These are phyloP conservation scores for Venturia asperata DNA, from an alignment of 2,329 filamentous ascomycete species.

Conservation along the genomic window DNA sequence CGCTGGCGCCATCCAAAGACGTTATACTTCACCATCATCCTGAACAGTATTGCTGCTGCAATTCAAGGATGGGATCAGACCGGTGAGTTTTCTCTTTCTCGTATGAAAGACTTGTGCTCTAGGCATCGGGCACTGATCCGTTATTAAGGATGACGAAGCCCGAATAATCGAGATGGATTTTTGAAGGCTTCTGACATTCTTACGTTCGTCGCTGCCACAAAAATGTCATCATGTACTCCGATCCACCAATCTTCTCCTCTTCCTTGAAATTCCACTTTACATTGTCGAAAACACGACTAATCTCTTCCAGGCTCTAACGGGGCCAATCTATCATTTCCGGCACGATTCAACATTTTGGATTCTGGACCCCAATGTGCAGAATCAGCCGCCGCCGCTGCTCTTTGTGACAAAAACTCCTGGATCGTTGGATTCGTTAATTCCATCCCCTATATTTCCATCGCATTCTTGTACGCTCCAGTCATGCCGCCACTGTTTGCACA, in stretches of 20 bases:
- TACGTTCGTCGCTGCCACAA: background rate
- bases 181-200: background rate
- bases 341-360: slow-evolving; percentile 45
- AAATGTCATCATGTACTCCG: background rate
- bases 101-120: background rate
- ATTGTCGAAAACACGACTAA: slow-evolving; percentile 21
- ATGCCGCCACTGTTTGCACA: background rate
- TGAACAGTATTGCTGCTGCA: slow-evolving; percentile 63
- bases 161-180: background rate
- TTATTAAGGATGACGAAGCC: background rate
- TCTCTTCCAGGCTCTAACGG: slow-evolving; percentile 41
- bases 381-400: slow-evolving; percentile 9
- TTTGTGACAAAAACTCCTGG: slow-evolving; percentile 26
- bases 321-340: slow-evolving; percentile 52
- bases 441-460: slow-evolving; percentile 23
- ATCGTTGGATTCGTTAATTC: slow-evolving; percentile 27
- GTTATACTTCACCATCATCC: slow-evolving; percentile 59
- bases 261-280: background rate
- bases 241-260: background rate
- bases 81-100: slow-evolving; percentile 29
- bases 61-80: slow-evolving; percentile 63
- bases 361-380: slow-evolving; percentile 18
- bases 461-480: slow-evolving; percentile 17
- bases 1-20: slow-evolving; percentile 45
- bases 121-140: background rate